Base-by-base conservation (phyloP, 1,284 basidiomycete species). In the Ceratobasidium sp. region DNA sequence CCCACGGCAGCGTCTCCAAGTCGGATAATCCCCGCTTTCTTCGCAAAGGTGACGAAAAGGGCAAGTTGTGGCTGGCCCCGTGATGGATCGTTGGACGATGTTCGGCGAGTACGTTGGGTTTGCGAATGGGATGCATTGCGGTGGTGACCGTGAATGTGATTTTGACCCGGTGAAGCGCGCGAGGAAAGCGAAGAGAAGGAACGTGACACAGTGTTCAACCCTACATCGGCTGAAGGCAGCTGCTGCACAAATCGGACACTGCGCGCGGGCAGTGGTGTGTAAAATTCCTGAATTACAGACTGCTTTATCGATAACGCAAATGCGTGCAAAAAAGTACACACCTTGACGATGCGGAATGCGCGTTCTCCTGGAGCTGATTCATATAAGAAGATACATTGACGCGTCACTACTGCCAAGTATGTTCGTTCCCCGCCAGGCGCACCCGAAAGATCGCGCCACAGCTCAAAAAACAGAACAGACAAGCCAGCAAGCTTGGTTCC, bases 341-440 rank as follows among this genome's bases (percentile, higher is more conserved):
- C 91, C 85, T 91, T 92, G 51, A 91, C 84, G 76, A 91, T 90
- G 75, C 87, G 86, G 78, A 92, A 93, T 0, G 90, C 89, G n/a
- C 91, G 83, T 79, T 93, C 90, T 18, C 89, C 89, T 78, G 86
- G 88, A 0, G 90, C 89, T 0, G 91, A 88, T 79, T 93, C 90
- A 76, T 92, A 93, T 16, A 93, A 77, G 9, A 91, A 80, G 58
- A 92, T 89, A 71, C 84, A 88, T 49, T 81, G 84, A 77, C 90
- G 92, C 0, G 89, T 89, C 8, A 87, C 88, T n/a, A 93, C 84
- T 0, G 91, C 92, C 23, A 93, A 84, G 60, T 69, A 73, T 42
- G 64, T 67, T 56, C 83, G 81, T 18, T 79, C 82, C 18, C 84
- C 81, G 72, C 76, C 81, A 49, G 81, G 81, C 63, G 77, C 82